Conservation (phyloP, 1,284 basidiomycete genomes). For the Ceratobasidium sp. region DNA sequence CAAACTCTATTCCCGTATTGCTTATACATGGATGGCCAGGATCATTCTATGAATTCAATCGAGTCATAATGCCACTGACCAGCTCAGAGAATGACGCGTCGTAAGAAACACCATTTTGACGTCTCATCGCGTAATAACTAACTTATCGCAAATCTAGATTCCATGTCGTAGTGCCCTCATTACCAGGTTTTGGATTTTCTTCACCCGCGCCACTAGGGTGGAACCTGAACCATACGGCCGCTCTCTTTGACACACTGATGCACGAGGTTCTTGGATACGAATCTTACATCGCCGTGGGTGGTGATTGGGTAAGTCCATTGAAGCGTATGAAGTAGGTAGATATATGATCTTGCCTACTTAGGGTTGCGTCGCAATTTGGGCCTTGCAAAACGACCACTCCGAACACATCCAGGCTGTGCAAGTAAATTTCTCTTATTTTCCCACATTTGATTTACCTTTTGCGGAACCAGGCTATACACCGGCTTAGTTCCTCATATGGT, state of each 20-base stretch:
- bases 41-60: conserved; percentile 34
- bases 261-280: conserved; percentile 37
- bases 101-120: not conserved
- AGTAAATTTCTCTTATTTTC: not conserved
- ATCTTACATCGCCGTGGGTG: conserved; percentile 31
- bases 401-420: conserved; percentile 14
- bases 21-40: conserved; percentile 40
- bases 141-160: conserved; percentile 11
- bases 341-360: too few species aligned
- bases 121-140: not conserved
- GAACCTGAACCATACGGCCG: conserved; percentile 36
- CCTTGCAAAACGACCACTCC: conserved; percentile 20
- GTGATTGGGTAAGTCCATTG: conserved; percentile 40
- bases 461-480: conserved; percentile 3
- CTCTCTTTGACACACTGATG: conserved; percentile 37
- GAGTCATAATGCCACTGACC: conserved; percentile 17
- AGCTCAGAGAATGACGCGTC: not conserved
- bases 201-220: conserved; percentile 33
- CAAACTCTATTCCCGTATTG: conserved; percentile 37
- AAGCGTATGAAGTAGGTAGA: too few species aligned
- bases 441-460: not conserved
- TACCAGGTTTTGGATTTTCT: conserved; percentile 41
- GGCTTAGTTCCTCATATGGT: conserved; percentile 34
- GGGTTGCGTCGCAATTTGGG: conserved; percentile 36
- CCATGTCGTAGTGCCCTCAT: conserved; percentile 39